These are phyloP conservation scores for Phytopythium cucurbitacearum DNA, from an alignment of 352 stramenopile species.

Conservation along the genomic window DNA sequence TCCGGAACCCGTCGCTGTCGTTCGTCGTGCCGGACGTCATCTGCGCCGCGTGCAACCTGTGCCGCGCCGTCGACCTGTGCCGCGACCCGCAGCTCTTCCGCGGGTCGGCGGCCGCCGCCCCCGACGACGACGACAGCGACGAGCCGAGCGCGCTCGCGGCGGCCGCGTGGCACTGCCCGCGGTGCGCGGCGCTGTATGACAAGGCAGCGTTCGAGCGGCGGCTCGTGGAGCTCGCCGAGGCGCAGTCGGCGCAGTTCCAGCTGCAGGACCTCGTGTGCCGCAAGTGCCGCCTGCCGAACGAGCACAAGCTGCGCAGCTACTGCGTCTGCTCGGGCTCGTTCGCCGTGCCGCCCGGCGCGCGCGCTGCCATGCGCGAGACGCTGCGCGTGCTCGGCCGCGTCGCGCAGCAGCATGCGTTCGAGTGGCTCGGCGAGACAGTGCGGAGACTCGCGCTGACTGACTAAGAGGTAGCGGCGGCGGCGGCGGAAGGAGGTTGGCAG, in stretches of 20 bases:
- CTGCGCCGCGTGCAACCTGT: conserved; percentile 95
- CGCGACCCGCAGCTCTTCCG: conserved; percentile 90
- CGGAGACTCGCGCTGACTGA: conserved; percentile 38
- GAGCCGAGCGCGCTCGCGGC: conserved; percentile 9
- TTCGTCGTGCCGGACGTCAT: conserved; percentile 97
- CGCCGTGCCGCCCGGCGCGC: conserved; percentile 23
- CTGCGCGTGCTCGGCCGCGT: conserved; percentile 63
- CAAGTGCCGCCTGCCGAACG: conserved; percentile 73
- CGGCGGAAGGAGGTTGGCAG: too few relatives aligned
- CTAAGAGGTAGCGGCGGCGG: too few relatives aligned
- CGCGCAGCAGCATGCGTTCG: conserved; percentile 61
- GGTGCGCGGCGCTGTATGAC: conserved; percentile 92
- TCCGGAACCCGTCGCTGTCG: conserved; percentile 92
- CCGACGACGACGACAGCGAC: conserved; percentile 23
- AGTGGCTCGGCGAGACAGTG: conserved; percentile 65
- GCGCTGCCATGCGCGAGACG: conserved; percentile 44
- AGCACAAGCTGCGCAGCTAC: conserved; percentile 75
- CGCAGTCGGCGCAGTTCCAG: conserved; percentile 89
- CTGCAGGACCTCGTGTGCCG: conserved; percentile 87
- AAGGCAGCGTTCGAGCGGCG: conserved; percentile 85
- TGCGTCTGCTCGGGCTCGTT: conserved; percentile 80
- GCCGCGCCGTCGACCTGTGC: conserved; percentile 96
- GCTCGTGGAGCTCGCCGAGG: conserved; percentile 89
- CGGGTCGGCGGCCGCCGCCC: conserved; percentile 29
- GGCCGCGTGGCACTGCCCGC: conserved; percentile 85